Conservation (phyloP, 495 filamentous ascomycete species). For the Neurospora sp. region DNA sequence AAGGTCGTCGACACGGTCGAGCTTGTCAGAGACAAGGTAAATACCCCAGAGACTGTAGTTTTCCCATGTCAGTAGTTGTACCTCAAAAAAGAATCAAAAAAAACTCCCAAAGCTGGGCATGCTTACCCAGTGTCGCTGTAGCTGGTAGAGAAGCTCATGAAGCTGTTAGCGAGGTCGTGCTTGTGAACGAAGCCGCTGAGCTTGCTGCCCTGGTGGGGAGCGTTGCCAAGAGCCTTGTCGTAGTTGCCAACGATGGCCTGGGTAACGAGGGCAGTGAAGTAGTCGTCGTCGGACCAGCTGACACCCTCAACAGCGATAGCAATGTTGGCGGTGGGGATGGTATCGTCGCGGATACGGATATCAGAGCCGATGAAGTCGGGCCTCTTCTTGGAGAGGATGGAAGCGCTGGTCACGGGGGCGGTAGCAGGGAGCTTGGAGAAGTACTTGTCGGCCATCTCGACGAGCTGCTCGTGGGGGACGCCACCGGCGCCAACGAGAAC, state of each 20-base stretch:
- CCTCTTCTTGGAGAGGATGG: slow-evolving; percentile 67
- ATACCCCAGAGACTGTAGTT: slow-evolving; percentile 87
- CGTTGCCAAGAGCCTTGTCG: slow-evolving; percentile 97
- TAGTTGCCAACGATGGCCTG: slow-evolving; percentile 99
- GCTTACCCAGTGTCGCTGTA: slow-evolving; percentile 97
- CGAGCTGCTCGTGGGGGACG: slow-evolving; percentile 84
- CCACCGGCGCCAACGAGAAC: slow-evolving; percentile 94
- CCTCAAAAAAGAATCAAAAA: neutral
- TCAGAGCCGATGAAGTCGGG: slow-evolving; percentile 96
- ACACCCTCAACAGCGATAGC: slow-evolving; percentile 98
- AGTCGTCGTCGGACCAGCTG: slow-evolving; percentile 97
- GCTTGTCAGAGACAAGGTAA: slow-evolving; percentile 89
- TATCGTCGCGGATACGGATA: slow-evolving; percentile 89
- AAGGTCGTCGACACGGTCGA: slow-evolving; percentile 82
- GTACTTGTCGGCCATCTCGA: slow-evolving; percentile 93
- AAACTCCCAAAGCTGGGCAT: neutral
- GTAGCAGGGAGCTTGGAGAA: slow-evolving; percentile 66
- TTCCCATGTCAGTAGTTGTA: slow-evolving; percentile 6
- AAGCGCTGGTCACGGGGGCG: slow-evolving; percentile 59
- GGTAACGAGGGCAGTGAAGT: slow-evolving; percentile 94
- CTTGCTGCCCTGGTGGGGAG: slow-evolving; percentile 93
- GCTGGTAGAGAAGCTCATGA: slow-evolving; percentile 99
- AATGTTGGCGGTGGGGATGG: slow-evolving; percentile 90
- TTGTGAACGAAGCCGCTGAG: slow-evolving; percentile 87
- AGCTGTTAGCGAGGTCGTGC: slow-evolving; percentile 92